Evolutionary conservation across 805 yeast species (phyloP).

Genomic region (Ogataea chonburiensis): DNA sequence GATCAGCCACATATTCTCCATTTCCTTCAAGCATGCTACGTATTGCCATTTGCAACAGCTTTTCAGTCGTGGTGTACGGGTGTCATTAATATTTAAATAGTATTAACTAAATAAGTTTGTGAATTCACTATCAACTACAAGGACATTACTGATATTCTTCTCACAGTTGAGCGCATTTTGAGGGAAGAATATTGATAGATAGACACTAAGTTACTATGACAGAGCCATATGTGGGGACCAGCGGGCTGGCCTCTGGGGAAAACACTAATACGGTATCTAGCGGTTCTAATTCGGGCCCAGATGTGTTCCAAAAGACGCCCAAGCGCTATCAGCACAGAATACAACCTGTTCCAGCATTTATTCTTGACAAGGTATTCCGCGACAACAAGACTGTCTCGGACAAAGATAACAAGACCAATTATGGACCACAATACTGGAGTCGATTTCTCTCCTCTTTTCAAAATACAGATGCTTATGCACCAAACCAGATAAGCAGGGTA

Average conservation of each 20-base stretch:
- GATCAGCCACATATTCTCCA: no score
- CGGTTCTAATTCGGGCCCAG: constrained; percentile 13
- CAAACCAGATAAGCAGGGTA: constrained; percentile 41
- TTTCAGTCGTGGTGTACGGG: constrained; percentile 4
- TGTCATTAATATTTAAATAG: no score
- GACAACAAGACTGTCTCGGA: constrained; percentile 21
- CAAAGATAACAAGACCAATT: not conserved
- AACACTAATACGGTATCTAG: constrained; percentile 14
- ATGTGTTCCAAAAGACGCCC: constrained; percentile 15
- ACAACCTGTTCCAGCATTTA: constrained; percentile 61
- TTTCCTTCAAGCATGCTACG: no score
- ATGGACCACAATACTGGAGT: constrained; percentile 7
- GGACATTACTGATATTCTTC: no score
- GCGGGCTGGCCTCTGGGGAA: constrained; percentile 10
- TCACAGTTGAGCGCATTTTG: no score
- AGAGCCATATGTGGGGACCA: constrained; percentile 5
- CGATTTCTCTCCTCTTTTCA: constrained; percentile 10
- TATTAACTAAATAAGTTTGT: no score
- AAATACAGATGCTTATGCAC: constrained; percentile 48
- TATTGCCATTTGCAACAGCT: no score
- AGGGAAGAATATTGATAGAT: no score
- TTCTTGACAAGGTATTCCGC: constrained; percentile 41
- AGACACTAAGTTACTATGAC: not conserved
- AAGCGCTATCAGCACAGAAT: constrained; percentile 24
- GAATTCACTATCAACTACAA: no score